Evolutionary conservation across 352 stramenopile species (phyloP).

Genomic region (Pythium oligandrum): DNA sequence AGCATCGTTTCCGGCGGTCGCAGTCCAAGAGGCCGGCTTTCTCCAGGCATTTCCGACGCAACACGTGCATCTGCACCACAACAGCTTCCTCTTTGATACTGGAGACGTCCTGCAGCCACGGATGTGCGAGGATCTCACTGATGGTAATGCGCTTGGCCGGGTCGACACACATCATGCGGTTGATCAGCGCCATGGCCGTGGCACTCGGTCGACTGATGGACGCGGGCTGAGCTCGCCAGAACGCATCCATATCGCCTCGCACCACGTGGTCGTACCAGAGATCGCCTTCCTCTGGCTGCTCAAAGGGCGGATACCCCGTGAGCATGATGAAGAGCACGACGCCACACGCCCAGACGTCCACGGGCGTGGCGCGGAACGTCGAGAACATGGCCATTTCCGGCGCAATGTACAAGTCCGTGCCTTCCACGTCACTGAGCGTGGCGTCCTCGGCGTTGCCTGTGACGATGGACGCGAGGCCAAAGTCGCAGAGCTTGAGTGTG

Average conservation of each 20-base stretch:
- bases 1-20: conserved; percentile 27
- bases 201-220: conserved; percentile 29
- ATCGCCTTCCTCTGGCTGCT: conserved; percentile 55
- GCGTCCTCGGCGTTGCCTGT: conserved; percentile 16
- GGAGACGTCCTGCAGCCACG: conserved; percentile 41
- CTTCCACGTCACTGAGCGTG: conserved; percentile 52
- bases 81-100: conserved; percentile 28
- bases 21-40: background rate
- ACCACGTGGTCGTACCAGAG: conserved; percentile 61
- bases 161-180: conserved; percentile 42
- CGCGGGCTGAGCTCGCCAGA: conserved; percentile 44
- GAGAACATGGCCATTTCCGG: conserved; percentile 62
- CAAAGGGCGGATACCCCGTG: conserved; percentile 85
- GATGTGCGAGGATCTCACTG: conserved; percentile 38
- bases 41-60: too few relatives aligned
- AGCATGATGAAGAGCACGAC: conserved; percentile 91
- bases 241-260: conserved; percentile 31
- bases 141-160: conserved; percentile 47
- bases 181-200: conserved; percentile 65
- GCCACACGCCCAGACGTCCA: conserved; percentile 86
- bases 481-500: conserved; percentile 90
- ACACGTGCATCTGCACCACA: conserved; percentile 21
- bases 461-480: conserved; percentile 84
- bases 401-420: conserved; percentile 85
- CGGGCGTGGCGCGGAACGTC: conserved; percentile 60